Evolutionary conservation across 495 filamentous ascomycete genomes (phyloP), one percentile per base, ranked within the genome.

Genomic region (Ramalina intermedia): DNA sequence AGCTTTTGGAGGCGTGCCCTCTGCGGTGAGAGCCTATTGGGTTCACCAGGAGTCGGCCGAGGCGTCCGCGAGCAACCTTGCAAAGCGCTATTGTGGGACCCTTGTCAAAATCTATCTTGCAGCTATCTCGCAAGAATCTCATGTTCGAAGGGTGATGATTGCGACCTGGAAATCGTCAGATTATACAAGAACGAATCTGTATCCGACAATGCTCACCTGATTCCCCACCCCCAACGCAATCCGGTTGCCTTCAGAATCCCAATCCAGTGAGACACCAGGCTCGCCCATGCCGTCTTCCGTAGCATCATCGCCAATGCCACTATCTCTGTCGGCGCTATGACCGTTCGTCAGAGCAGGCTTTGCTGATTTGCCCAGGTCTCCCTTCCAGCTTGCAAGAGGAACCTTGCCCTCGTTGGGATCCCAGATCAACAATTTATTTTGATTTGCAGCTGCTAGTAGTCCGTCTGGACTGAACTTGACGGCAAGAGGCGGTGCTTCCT

Each of bases 211-310:
- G 58, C 78, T 55, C 70, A 88, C 85, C 67, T 79, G 70, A 52
- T 75, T 80, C 49, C 78, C 79, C 21, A 79, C 70, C 16, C 84
- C 81, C 59, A 82, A 84, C 1, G 81, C 84, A 49, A 94, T 69
- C 58, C 76, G 80, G 55, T 81, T 78, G 2, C 84, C 82, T 60
- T 85, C 76, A 0, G 73, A 69, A 65, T 90, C 83, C 86, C 86
- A 94, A 41, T 75, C 73, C 17, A 90, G 58, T 49, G 75, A 79
- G 37, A 79, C 73, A 53, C 65, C 61, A 4, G 54, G 56, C 27
- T 60, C 52, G 12, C 35, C 46, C 23, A 52, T 21, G 58, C 26
- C 53, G 44, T 55, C 43, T 13, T 49, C 53, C 1, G 46, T 37
- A 18, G 36, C 40, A 26, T 47, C 48, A 3, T 62, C 36, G 21